A percentile compares a stretch with the other conserved stretches of the same genome.
Evolutionary conservation across 257 asterid species (phyloP).

Genomic region (Avicennia marina): DNA sequence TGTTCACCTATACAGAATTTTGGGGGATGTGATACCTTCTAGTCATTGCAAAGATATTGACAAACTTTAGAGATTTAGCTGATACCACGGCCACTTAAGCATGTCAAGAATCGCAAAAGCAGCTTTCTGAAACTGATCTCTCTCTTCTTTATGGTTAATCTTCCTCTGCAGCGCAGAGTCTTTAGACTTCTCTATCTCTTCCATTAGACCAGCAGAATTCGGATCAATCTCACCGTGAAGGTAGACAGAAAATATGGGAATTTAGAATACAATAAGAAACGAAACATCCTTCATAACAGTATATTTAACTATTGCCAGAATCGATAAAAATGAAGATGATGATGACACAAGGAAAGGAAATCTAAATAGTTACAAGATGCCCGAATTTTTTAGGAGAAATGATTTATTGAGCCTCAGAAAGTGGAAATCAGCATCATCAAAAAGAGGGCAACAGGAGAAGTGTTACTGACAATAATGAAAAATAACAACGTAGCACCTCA

Average conservation of each 20-base stretch:
- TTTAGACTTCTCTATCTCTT: slow-evolving; percentile 65
- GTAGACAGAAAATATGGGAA: slow-evolving; percentile 24
- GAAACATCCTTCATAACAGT: not conserved
- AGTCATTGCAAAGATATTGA: too few species aligned
- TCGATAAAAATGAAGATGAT: not conserved
- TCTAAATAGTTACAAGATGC: too few species aligned
- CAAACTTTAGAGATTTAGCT: slow-evolving; percentile 37
- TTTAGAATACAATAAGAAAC: not conserved
- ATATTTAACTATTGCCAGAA: not conserved
- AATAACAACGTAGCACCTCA: not conserved
- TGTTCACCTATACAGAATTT: not conserved
- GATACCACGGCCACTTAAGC: slow-evolving; percentile 43
- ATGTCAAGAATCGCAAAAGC: slow-evolving; percentile 70
- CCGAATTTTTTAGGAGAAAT: too few species aligned
- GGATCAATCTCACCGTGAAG: slow-evolving; percentile 60
- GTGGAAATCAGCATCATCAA: too few species aligned
- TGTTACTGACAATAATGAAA: too few species aligned
- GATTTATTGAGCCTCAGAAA: too few species aligned
- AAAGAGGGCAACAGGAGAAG: too few species aligned
- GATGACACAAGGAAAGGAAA: not conserved
- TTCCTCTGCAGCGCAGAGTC: slow-evolving; percentile 60
- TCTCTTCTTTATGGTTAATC: slow-evolving; percentile 60
- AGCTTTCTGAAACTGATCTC: slow-evolving; percentile 65
- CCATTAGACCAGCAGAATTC: slow-evolving; percentile 53
- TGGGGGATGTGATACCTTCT: too few species aligned